Evolutionary conservation across 2,329 filamentous ascomycete species (phyloP).

Genomic region (Fusarium liriodendri): DNA sequence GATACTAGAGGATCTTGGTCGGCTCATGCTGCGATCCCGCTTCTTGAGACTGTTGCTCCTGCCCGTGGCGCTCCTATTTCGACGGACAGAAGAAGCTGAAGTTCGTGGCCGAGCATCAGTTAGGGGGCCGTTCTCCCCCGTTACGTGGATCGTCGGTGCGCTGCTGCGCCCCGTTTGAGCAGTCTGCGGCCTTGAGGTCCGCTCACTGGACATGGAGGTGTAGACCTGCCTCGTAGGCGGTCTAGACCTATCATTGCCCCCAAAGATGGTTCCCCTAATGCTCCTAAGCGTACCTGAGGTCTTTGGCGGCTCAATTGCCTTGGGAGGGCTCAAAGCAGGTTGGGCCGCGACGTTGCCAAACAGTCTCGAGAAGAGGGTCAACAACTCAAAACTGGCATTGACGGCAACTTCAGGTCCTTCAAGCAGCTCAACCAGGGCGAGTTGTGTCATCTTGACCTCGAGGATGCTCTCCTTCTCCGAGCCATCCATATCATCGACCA

Average conservation of each 20-base stretch:
- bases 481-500: slow-evolving; percentile 84
- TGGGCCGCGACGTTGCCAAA: slow-evolving; percentile 72
- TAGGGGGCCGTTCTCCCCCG: slow-evolving; percentile 66
- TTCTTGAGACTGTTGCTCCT: slow-evolving; percentile 65
- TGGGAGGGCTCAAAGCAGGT: slow-evolving; percentile 54
- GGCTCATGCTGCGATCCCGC: slow-evolving; percentile 62
- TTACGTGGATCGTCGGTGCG: slow-evolving; percentile 82
- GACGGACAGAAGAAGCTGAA: slow-evolving; percentile 47
- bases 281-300: slow-evolving; percentile 79
- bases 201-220: slow-evolving; percentile 50
- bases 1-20: slow-evolving; percentile 58
- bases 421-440: slow-evolving; percentile 83
- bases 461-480: slow-evolving; percentile 87
- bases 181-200: slow-evolving; percentile 51
- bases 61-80: slow-evolving; percentile 58
- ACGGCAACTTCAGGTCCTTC: slow-evolving; percentile 89
- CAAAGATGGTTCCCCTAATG: slow-evolving; percentile 81
- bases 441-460: slow-evolving; percentile 96
- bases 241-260: slow-evolving; percentile 62
- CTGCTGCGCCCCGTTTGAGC: slow-evolving; percentile 56
- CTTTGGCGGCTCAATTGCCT: slow-evolving; percentile 68
- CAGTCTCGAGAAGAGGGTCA: slow-evolving; percentile 83
- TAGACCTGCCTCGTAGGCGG: slow-evolving; percentile 56
- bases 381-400: slow-evolving; percentile 86
- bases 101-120: slow-evolving; percentile 49